Percentiles rank a stretch among this genome's conserved stretches.
Conservation (phyloP, 352 stramenopile genomes). For the Globisporangium apiculatum region DNA sequence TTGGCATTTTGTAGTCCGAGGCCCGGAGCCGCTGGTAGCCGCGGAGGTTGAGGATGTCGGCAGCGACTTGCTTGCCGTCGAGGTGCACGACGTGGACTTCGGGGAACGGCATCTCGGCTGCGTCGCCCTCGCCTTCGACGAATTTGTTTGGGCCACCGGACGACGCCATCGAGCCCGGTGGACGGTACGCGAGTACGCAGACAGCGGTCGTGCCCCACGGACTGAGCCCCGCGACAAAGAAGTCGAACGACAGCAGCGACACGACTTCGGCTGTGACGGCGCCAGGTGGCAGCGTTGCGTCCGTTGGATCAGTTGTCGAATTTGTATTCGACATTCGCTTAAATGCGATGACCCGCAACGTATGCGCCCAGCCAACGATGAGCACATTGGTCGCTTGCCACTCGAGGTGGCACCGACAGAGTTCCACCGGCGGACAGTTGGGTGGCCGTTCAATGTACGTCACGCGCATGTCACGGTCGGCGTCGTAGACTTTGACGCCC, state of each 20-base stretch:
- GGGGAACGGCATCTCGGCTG: conserved; percentile 65
- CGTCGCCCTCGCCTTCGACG: conserved; percentile 67
- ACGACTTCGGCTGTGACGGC: conserved; percentile 56
- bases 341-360: conserved; percentile 73
- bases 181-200: conserved; percentile 66
- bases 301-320: conserved; percentile 17
- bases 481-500: conserved; percentile 83
- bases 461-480: conserved; percentile 61
- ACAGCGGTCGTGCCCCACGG: conserved; percentile 50
- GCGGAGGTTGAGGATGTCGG: conserved; percentile 67
- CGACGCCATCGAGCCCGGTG: conserved; percentile 22
- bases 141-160: background rate
- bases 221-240: conserved; percentile 74
- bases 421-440: conserved; percentile 75
- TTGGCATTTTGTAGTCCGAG: conserved; percentile 79
- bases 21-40: conserved; percentile 69
- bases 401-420: conserved; percentile 74
- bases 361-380: conserved; percentile 72
- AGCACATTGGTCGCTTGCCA: conserved; percentile 57
- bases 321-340: conserved; percentile 36
- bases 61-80: conserved; percentile 81
- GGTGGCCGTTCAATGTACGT: conserved; percentile 78
- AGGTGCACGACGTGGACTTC: conserved; percentile 86
- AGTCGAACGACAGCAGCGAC: conserved; percentile 73
- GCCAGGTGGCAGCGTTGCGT: conserved; percentile 15